Conservation (phyloP, 2,329 filamentous ascomycete genomes). For the Ophiostoma sp. region DNA sequence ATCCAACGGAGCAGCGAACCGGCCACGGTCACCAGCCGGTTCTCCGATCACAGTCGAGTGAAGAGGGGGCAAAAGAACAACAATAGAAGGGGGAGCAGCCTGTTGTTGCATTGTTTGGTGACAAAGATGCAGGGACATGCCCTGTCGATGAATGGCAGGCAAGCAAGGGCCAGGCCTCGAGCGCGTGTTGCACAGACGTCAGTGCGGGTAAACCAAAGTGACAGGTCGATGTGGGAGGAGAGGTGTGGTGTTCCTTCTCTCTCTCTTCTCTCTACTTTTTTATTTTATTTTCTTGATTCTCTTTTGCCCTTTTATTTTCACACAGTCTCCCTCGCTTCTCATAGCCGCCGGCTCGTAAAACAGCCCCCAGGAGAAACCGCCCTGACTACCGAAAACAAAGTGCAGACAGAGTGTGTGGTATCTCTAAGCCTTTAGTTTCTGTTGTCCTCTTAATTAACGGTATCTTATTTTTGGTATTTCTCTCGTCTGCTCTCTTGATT, state of each 20-base stretch:
- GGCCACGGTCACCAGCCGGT: conserved; percentile 5
- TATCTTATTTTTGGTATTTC: background rate
- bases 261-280: background rate
- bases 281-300: background rate
- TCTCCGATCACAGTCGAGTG: background rate
- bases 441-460: background rate
- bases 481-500: background rate
- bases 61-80: background rate
- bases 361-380: conserved; percentile 13
- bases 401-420: background rate
- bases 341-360: conserved; percentile 7
- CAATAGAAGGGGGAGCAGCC: too few relatives aligned
- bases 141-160: background rate
- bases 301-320: background rate
- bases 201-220: conserved; percentile 22
- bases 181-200: conserved; percentile 20
- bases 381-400: conserved; percentile 19
- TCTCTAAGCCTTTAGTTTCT: background rate
- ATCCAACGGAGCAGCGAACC: conserved; percentile 20
- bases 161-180: background rate
- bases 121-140: background rate
- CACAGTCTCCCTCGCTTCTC: background rate
- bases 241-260: background rate
- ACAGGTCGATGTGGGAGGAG: conserved; percentile 1
- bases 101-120: background rate